These are phyloP conservation scores for Fusarium graminum DNA, from an alignment of 2,329 filamentous ascomycete species.

Conservation along the genomic window DNA sequence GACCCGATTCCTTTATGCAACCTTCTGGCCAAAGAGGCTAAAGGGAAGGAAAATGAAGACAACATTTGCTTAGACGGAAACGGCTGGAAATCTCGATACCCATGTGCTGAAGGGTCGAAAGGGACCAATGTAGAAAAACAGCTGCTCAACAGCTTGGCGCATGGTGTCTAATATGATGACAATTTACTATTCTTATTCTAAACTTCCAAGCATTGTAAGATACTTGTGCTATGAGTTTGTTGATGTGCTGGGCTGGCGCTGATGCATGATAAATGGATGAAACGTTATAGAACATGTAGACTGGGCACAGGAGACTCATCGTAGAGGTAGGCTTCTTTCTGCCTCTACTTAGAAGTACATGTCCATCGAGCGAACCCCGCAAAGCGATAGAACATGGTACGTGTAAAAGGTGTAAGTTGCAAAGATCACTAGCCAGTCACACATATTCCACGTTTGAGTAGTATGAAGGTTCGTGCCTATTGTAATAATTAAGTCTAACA, in stretches of 20 bases:
- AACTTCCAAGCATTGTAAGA: conserved; percentile 5
- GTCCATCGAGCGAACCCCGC: no score
- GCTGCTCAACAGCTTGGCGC: conserved; percentile 36
- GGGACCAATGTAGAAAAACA: conserved; percentile 43
- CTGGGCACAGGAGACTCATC: no score
- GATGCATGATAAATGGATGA: conserved; percentile 1
- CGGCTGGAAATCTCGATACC: conserved; percentile 46
- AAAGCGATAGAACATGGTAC: no score
- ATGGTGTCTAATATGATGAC: conserved; percentile 46
- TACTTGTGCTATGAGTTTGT: not conserved
- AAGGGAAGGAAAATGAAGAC: conserved; percentile 28
- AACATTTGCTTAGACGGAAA: conserved; percentile 44
- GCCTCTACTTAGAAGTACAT: no score
- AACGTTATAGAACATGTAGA: not conserved
- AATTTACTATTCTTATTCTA: conserved; percentile 20
- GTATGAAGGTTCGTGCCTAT: not conserved
- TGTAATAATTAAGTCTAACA: conserved; percentile 13
- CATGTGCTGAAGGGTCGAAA: conserved; percentile 42
- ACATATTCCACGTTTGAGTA: no score
- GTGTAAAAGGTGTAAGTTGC: no score
- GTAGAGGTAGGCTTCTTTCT: no score
- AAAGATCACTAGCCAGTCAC: no score
- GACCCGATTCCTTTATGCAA: conserved; percentile 10
- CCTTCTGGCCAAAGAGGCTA: conserved; percentile 11
- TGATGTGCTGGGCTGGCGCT: conserved; percentile 32